A percentile compares a stretch with the other conserved stretches of the same genome.
Conservation (phyloP, 108 stramenopile genomes). For the Seminavis robusta region DNA sequence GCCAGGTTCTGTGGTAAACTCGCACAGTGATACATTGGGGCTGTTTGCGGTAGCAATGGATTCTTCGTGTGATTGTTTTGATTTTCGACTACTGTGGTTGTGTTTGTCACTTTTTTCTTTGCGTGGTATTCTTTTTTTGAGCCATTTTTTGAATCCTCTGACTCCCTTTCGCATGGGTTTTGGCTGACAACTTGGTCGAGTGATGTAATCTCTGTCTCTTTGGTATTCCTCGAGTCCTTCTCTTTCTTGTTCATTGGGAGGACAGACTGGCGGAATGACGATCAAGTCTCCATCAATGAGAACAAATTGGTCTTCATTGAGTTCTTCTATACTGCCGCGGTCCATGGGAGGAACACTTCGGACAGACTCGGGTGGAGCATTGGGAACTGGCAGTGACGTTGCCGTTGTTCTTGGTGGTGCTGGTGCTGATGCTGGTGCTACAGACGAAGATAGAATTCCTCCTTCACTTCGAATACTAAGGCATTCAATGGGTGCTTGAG, state of each 20-base stretch:
- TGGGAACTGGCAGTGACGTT: neutral
- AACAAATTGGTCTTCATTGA: constrained; percentile 25
- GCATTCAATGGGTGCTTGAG: neutral
- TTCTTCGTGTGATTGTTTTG: no score
- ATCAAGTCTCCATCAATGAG: constrained; percentile 49
- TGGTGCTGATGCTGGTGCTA: no score
- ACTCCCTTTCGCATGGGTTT: constrained; percentile 12
- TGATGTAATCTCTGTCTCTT: neutral
- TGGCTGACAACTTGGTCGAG: neutral
- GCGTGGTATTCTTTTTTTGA: constrained; percentile 10
- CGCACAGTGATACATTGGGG: no score
- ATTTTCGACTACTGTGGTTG: no score
- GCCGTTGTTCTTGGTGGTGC: neutral
- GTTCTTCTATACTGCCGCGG: neutral
- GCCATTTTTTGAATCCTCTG: constrained; percentile 22
- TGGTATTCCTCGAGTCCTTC: constrained; percentile 2
- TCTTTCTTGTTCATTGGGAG: constrained; percentile 6
- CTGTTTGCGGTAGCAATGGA: constrained; percentile 1
- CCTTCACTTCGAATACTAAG: neutral
- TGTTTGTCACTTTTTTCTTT: neutral
- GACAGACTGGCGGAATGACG: constrained; percentile 15
- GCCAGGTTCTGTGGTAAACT: no score
- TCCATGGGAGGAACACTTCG: neutral
- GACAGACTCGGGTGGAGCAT: neutral
- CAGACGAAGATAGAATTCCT: no score